A percentile compares a stretch with the other conserved stretches of the same genome.
phyloP scores from a whole-genome alignment of 1,284 basidiomycete genomes.

The Xanthoconium separans region DNA sequence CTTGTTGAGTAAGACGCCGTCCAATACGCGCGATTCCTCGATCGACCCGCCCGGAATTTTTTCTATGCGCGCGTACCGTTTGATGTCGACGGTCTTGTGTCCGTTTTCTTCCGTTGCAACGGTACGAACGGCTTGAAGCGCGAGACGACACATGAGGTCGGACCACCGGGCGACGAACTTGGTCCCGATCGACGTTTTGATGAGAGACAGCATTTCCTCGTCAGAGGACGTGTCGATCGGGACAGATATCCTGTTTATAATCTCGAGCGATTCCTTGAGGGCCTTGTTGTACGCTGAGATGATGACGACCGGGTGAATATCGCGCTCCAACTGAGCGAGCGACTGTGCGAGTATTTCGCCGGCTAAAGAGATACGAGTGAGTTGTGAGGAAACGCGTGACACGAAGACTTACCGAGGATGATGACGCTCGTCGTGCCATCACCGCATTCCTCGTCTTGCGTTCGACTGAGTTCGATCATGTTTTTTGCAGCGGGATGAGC shows the following conservation, averaged over 20 bases:
- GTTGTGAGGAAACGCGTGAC: not conserved
- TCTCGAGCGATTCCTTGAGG: constrained; percentile 69
- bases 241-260: constrained; percentile 46
- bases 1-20: constrained; percentile 97
- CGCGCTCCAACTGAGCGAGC: constrained; percentile 87
- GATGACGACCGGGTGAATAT: constrained; percentile 98
- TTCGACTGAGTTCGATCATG: constrained; percentile 97
- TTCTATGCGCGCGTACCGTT: constrained; percentile 89
- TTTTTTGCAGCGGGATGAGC: constrained; percentile 98
- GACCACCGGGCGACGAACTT: constrained; percentile 98
- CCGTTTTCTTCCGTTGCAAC: constrained; percentile 66
- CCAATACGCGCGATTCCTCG: constrained; percentile 86
- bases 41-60: constrained; percentile 98
- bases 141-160: constrained; percentile 96
- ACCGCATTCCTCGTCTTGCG: constrained; percentile 98
- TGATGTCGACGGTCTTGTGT: constrained; percentile 92
- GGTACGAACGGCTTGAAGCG: constrained; percentile 88
- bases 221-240: constrained; percentile 79
- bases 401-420: constrained; percentile 69
- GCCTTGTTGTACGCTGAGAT: constrained; percentile 98
- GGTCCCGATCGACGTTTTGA: constrained; percentile 99
- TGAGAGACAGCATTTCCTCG: constrained; percentile 73
- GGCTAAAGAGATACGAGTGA: constrained; percentile 46
- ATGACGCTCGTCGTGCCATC: constrained; percentile 98
- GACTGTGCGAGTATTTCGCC: constrained; percentile 99